phyloP scores from a whole-genome alignment of 257 asterid species.

The Penstemon newberryi region DNA sequence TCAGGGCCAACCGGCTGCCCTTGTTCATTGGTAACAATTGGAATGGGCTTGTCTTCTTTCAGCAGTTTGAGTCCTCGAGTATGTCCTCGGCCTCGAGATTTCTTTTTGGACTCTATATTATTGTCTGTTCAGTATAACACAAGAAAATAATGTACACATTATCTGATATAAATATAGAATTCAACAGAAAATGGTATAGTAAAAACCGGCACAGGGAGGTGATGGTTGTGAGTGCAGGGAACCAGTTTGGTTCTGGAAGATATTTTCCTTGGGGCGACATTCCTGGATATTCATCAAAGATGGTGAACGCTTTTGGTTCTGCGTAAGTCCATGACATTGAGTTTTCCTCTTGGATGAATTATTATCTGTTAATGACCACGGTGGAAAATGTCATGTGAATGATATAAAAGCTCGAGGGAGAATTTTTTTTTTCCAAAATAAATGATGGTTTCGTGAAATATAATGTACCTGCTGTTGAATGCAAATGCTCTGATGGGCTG shows the following conservation, averaged over 20 bases:
- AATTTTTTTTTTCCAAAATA: neutral
- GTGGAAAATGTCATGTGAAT: neutral
- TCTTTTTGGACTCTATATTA: slow-evolving; percentile 21
- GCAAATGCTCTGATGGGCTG: slow-evolving; percentile 16
- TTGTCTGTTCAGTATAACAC: slow-evolving; percentile 15
- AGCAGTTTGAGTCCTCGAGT: slow-evolving; percentile 22
- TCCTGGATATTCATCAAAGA: neutral
- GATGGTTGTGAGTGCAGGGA: neutral
- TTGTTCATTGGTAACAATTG: slow-evolving; percentile 32
- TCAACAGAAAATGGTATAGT: neutral
- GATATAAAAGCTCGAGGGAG: neutral
- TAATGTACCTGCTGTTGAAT: slow-evolving; percentile 25
- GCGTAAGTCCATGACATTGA: neutral
- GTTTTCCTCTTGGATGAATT: slow-evolving; percentile 21
- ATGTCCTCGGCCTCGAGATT: slow-evolving; percentile 33
- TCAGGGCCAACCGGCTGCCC: slow-evolving; percentile 40
- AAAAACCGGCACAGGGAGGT: slow-evolving; percentile 20
- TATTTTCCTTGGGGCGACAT: too few species aligned
- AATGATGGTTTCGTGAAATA: neutral
- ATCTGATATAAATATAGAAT: neutral
- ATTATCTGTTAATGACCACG: slow-evolving; percentile 21
- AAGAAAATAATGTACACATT: neutral
- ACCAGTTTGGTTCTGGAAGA: neutral
- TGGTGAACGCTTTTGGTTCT: slow-evolving; percentile 17
- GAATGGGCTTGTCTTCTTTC: slow-evolving; percentile 27